These are phyloP conservation scores for Xylona heveae DNA, from an alignment of 495 filamentous ascomycete species.

Conservation along the genomic window DNA sequence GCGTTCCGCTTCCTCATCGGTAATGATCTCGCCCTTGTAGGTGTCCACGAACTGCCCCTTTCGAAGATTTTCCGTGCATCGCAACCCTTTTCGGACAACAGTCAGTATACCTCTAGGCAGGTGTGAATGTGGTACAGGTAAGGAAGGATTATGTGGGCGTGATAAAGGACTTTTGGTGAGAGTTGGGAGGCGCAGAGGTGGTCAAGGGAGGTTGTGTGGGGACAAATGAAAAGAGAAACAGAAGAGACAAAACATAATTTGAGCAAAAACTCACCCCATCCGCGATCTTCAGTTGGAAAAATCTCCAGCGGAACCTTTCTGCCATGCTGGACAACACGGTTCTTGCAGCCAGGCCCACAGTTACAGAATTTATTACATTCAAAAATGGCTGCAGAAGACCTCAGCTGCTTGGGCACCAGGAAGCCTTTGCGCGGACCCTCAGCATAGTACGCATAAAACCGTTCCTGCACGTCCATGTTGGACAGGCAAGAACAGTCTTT, in stretches of 20 bases:
- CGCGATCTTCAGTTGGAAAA: conserved; percentile 55
- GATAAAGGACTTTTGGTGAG: no score
- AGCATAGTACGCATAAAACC: conserved; percentile 22
- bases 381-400: conserved; percentile 42
- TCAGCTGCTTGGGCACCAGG: conserved; percentile 23
- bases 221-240: conserved; percentile 9
- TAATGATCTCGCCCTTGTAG: conserved; percentile 80
- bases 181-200: conserved; percentile 12
- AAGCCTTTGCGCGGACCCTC: conserved; percentile 19
- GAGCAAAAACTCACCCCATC: conserved; percentile 41
- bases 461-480: conserved; percentile 20
- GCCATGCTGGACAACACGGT: conserved; percentile 62
- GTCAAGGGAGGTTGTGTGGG: conserved; percentile 10
- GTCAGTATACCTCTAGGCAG: no score
- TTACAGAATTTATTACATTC: conserved; percentile 62
- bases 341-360: conserved; percentile 48
- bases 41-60: conserved; percentile 73
- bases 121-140: no score
- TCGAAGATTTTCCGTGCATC: conserved; percentile 41
- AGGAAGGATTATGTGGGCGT: no score
- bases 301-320: conserved; percentile 56
- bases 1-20: conserved; percentile 37
- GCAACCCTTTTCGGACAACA: conserved; percentile 33
- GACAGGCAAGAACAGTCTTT: conserved; percentile 31
- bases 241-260: background rate